Evolutionary conservation across 2,329 filamentous ascomycete genomes (phyloP).

Genomic region (Cladobotryum mycophilum): DNA sequence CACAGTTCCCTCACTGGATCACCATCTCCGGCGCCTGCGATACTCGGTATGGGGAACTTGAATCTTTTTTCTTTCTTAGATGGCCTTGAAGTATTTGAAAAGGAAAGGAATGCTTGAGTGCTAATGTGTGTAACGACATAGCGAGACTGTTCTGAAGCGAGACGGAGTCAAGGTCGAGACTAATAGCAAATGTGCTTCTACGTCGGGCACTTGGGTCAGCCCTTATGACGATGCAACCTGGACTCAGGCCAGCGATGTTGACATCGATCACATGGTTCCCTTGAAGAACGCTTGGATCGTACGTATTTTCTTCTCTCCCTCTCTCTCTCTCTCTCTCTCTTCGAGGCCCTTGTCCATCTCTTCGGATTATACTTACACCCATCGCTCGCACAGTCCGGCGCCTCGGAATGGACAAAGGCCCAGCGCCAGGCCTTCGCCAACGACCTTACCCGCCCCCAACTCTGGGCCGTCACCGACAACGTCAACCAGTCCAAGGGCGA

Average conservation of each 20-base stretch:
- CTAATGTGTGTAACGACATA: constrained; percentile 13
- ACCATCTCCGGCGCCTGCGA: constrained; percentile 62
- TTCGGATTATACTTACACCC: not conserved
- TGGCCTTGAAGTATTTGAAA: too few species aligned
- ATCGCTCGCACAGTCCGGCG: constrained; percentile 51
- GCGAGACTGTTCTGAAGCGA: constrained; percentile 64
- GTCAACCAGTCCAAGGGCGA: constrained; percentile 73
- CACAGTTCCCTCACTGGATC: constrained; percentile 66
- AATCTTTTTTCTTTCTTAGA: not conserved
- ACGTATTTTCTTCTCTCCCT: constrained; percentile 19
- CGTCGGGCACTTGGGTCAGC: constrained; percentile 61
- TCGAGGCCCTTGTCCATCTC: not conserved
- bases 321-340: not conserved
- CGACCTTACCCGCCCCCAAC: constrained; percentile 67
- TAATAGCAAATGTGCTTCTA: constrained; percentile 54
- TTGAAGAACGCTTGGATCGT: constrained; percentile 75
- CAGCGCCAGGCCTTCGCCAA: constrained; percentile 67
- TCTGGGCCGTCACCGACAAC: constrained; percentile 71
- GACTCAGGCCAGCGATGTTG: constrained; percentile 62
- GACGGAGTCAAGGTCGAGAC: constrained; percentile 61
- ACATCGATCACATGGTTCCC: constrained; percentile 81
- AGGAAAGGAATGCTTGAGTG: too few species aligned
- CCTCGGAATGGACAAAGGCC: constrained; percentile 62
- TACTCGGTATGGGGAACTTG: constrained; percentile 43
- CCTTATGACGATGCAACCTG: constrained; percentile 70